These are phyloP conservation scores for Hydrangea macrophylla DNA, from an alignment of 148 eudicot genomes.

Conservation along the genomic window DNA sequence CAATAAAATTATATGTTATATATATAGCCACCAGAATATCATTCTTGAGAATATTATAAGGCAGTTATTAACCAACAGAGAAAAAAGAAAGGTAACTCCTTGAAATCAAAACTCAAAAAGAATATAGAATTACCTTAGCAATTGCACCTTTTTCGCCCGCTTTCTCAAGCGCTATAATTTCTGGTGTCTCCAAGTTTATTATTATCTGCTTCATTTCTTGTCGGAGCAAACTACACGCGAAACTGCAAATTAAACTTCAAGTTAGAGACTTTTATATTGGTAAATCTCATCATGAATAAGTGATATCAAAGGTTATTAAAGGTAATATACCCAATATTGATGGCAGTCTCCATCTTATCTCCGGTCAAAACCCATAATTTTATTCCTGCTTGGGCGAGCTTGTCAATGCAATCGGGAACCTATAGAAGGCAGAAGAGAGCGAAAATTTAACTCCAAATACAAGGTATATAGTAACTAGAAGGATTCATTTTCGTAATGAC, in stretches of 20 bases:
- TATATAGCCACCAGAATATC: not conserved
- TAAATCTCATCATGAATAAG: not conserved
- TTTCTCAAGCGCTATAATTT: constrained; percentile 69
- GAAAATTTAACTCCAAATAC: constrained; percentile 3
- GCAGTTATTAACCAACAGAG: not conserved
- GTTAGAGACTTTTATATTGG: constrained; percentile 20
- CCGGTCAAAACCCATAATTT: constrained; percentile 99
- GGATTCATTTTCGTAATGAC: not conserved
- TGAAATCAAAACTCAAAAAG: too few relatives aligned
- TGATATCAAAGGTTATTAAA: not conserved
- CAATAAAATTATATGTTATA: not conserved
- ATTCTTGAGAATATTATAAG: not conserved
- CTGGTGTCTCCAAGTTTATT: constrained; percentile 66
- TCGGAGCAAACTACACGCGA: constrained; percentile 89
- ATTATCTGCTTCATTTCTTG: constrained; percentile 93
- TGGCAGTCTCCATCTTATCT: constrained; percentile 99
- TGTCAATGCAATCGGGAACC: constrained; percentile 99
- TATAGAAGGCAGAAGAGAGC: constrained; percentile 19
- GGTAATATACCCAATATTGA: constrained; percentile 80
- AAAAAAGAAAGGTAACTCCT: too few relatives aligned
- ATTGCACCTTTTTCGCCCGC: constrained; percentile 59
- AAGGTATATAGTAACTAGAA: not conserved
- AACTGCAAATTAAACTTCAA: constrained; percentile 37
- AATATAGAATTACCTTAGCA: constrained; percentile 44
- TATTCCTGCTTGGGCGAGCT: constrained; percentile 98